Conservation (phyloP, 768 basidiomycete species). For the Termitomyces sp. region DNA sequence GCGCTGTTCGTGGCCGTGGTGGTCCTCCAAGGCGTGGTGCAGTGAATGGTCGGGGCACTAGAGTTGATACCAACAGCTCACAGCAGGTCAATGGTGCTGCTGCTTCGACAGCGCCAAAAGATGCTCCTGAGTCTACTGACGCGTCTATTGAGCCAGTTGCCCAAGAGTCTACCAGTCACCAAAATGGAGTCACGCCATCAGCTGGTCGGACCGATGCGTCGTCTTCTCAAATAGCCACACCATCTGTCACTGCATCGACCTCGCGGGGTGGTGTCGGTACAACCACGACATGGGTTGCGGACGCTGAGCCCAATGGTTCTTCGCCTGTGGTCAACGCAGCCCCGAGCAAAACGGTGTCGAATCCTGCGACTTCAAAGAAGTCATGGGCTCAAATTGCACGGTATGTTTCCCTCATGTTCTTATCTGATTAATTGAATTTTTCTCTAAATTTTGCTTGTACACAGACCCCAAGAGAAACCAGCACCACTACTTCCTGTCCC, state of each 20-base stretch:
- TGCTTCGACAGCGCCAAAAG: constrained; percentile 17
- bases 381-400: constrained; percentile 87
- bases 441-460: background rate
- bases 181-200: constrained; percentile 24
- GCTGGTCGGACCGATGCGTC: constrained; percentile 27
- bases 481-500: constrained; percentile 36
- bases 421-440: constrained; percentile 1
- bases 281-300: constrained; percentile 30
- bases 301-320: constrained; percentile 36
- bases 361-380: constrained; percentile 71
- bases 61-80: constrained; percentile 30
- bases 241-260: constrained; percentile 26
- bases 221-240: constrained; percentile 27
- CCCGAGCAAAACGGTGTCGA: constrained; percentile 34
- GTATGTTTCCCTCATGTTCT: constrained; percentile 32
- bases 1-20: constrained; percentile 48
- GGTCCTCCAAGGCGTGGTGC: constrained; percentile 40
- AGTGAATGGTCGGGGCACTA: constrained; percentile 36
- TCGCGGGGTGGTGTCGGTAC: constrained; percentile 27
- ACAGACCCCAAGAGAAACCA: constrained; percentile 66
- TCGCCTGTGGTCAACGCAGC: constrained; percentile 21
- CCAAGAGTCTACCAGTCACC: constrained; percentile 19
- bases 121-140: constrained; percentile 17
- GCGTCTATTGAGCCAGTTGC: constrained; percentile 20
- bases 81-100: constrained; percentile 22